phyloP scores from a whole-genome alignment of 768 basidiomycete genomes.

The Termitomyces sp. region DNA sequence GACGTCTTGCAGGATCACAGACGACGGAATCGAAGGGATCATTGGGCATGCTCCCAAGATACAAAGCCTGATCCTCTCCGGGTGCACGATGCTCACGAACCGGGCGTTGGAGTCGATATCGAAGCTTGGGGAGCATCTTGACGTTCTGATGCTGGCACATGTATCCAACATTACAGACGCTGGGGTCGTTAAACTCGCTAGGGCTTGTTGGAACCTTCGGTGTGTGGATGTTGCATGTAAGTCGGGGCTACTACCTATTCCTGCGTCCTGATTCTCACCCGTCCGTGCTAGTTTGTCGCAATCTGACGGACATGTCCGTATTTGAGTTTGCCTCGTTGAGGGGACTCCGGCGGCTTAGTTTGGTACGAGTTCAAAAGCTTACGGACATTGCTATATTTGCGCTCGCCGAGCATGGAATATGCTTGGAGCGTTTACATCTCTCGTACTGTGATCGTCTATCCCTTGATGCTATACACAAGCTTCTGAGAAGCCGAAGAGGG shows the following conservation, averaged over 20 bases:
- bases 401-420: constrained; percentile 66
- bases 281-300: constrained; percentile 59
- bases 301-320: constrained; percentile 81
- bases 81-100: constrained; percentile 76
- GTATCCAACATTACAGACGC: constrained; percentile 77
- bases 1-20: constrained; percentile 70
- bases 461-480: constrained; percentile 67
- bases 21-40: constrained; percentile 73
- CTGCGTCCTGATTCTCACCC: constrained; percentile 2
- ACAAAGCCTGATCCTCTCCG: constrained; percentile 71
- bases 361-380: constrained; percentile 76
- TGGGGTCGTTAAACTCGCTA: constrained; percentile 63
- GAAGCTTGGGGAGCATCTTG: constrained; percentile 70
- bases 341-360: constrained; percentile 69
- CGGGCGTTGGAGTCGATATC: constrained; percentile 62
- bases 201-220: constrained; percentile 67
- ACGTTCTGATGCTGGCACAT: constrained; percentile 78
- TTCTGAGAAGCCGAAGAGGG: constrained; percentile 54
- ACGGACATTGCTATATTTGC: constrained; percentile 83
- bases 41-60: constrained; percentile 73
- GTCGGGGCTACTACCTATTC: constrained; percentile 24
- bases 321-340: constrained; percentile 72
- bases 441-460: constrained; percentile 84
- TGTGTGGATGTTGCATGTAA: constrained; percentile 87
- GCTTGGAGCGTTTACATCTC: constrained; percentile 78